Conservation (phyloP, 441 rosid species). For the Gossypium schwendimanii region DNA sequence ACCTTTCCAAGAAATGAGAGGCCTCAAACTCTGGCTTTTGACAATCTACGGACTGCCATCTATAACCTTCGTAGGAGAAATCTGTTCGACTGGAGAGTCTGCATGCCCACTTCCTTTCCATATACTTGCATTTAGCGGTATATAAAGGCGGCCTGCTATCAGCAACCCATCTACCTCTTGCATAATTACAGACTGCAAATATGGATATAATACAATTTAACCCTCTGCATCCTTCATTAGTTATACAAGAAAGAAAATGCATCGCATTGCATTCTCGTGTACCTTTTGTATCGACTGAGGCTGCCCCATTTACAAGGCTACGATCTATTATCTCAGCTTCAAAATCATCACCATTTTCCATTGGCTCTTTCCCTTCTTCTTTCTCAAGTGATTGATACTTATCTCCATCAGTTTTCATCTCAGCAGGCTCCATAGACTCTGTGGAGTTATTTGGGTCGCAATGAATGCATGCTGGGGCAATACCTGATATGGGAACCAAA, state of each 20-base stretch:
- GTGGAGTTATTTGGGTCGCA: not conserved
- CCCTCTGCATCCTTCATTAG: not conserved
- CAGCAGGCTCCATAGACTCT: not conserved
- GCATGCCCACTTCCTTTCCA: conserved; percentile 78
- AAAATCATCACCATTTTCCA: conserved; percentile 17
- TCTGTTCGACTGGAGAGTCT: conserved; percentile 58
- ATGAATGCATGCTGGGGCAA: not conserved
- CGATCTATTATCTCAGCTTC: conserved; percentile 14
- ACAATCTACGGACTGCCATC: conserved; percentile 73
- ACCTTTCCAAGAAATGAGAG: conserved; percentile 59
- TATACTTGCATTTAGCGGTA: conserved; percentile 67
- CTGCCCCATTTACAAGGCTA: conserved; percentile 4
- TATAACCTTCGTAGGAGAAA: conserved; percentile 60
- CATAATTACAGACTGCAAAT: conserved; percentile 65
- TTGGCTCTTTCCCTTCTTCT: too few species aligned
- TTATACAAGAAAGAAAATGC: not conserved
- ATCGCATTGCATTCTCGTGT: not conserved
- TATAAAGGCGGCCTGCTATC: conserved; percentile 55
- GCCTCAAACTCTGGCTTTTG: conserved; percentile 50
- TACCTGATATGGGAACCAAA: too few species aligned
- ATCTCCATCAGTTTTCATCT: not conserved
- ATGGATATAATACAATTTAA: not conserved
- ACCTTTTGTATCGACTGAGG: conserved; percentile 31
- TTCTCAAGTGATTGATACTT: too few species aligned
- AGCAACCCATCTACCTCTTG: conserved; percentile 71